phyloP scores from a whole-genome alignment of 345 rosid genomes.

The Eucalyptus pauciflora region DNA sequence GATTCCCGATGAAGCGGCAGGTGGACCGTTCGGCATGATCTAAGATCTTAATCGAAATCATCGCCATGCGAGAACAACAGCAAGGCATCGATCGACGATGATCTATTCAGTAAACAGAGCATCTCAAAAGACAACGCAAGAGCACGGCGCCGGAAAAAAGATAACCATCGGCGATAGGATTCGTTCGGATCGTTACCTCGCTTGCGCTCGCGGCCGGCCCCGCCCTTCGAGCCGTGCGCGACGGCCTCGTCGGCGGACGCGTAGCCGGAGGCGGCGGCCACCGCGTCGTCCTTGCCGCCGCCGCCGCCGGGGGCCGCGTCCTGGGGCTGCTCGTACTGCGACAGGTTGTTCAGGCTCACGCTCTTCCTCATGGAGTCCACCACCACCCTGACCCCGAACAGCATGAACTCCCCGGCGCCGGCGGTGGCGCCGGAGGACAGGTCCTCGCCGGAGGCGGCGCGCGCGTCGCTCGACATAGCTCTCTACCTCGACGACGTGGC shows the following conservation, averaged over 20 bases:
- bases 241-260: conserved; percentile 6
- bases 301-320: background rate
- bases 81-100: background rate
- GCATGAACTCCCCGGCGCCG: background rate
- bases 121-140: background rate
- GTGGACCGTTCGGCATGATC: background rate
- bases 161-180: background rate
- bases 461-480: background rate
- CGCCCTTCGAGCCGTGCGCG: background rate
- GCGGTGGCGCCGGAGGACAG: background rate
- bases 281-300: background rate
- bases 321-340: conserved; percentile 5
- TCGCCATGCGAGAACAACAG: background rate
- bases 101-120: background rate
- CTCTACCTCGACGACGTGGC: background rate
- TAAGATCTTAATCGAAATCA: background rate
- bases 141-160: background rate
- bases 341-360: conserved; percentile 5
- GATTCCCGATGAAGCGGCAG: background rate
- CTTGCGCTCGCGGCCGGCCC: conserved; percentile 1
- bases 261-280: background rate
- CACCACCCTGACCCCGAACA: conserved; percentile 10
- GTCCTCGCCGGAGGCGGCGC: background rate
- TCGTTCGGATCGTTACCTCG: background rate
- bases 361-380: conserved; percentile 10